Base-by-base conservation (phyloP, 192 early-diverging fungal species). In the Phlyctochytrium arcticum region DNA sequence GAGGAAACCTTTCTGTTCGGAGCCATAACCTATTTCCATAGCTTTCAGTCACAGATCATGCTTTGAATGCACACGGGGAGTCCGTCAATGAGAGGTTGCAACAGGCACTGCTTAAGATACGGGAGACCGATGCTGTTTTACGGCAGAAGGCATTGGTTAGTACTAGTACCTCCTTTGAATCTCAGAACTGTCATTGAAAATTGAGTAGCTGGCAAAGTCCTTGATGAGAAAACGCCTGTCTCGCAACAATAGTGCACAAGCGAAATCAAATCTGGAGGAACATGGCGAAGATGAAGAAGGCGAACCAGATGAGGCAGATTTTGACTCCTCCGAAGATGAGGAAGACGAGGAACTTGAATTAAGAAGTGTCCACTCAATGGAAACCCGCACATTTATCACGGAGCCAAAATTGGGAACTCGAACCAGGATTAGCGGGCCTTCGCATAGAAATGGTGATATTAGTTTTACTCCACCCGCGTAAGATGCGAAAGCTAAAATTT, bases 341-440 rank as follows among this genome's bases (percentile, higher is more conserved):
- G 36, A 48, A 30, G 65, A 68, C 19, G 48, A 47, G 34, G 55
- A 58, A 23, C 39, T 75, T 23, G 79, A 81, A 42, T 63, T 77
- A 6, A 59, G 53, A 23, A 78, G 75, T 63, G 73, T 76, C 12
- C 68, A 73, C 36, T 78, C 75, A 5, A 36, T 60, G 49, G 75
- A 78, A 9, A 66, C 62, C 12, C 10, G 64, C 6, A 81, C 79
- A 39, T 81, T 81, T 65, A 47, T 81, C 21, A 81, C 79, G 2
- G 79, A 77, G 55, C 79, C 79, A 26, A 68, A 69, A 33, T 48
- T 74, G 29, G 54, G 39, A 7, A 51, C 53, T 2, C 8, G 72
- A 36, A 48, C 48, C 4, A 64, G 54, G 39, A 63, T 68, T 39
- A 69, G 65, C 15, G 48, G 54, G 4, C 64, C 64, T 30, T 54